phyloP scores from a whole-genome alignment of 352 stramenopile species.

The Peronospora destructor region DNA sequence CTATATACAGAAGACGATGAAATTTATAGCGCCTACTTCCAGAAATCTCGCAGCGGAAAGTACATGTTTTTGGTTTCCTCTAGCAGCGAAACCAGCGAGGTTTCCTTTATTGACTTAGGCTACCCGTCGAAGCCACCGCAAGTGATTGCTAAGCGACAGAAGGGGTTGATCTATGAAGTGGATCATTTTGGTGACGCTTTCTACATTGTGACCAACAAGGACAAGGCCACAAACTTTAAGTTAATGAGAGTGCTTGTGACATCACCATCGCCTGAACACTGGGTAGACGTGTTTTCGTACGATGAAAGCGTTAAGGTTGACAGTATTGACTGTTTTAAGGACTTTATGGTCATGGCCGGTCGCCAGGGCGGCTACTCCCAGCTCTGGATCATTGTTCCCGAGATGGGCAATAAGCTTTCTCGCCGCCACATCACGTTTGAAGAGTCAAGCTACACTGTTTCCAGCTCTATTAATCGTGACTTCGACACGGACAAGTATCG shows the following conservation, averaged over 20 bases:
- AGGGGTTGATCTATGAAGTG: constrained; percentile 76
- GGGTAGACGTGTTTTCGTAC: constrained; percentile 87
- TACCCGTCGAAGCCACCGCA: constrained; percentile 40
- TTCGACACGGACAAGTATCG: constrained; percentile 87
- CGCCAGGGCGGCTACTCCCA: constrained; percentile 82
- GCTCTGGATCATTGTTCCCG: constrained; percentile 74
- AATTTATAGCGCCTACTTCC: constrained; percentile 88
- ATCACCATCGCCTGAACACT: constrained; percentile 53
- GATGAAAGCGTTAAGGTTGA: constrained; percentile 79
- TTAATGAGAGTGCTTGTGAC: constrained; percentile 68
- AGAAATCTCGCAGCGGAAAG: constrained; percentile 88
- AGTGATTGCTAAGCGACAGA: constrained; percentile 56
- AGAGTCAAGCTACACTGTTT: constrained; percentile 87
- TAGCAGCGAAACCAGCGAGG: constrained; percentile 90
- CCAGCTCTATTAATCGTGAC: constrained; percentile 70
- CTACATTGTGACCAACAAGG: constrained; percentile 92
- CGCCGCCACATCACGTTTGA: constrained; percentile 78
- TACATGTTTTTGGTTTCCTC: constrained; percentile 88
- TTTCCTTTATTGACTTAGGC: constrained; percentile 65
- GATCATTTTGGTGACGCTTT: constrained; percentile 86
- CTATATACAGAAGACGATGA: constrained; percentile 93
- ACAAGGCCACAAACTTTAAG: constrained; percentile 91
- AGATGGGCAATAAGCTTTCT: constrained; percentile 38
- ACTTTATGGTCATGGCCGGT: constrained; percentile 82
- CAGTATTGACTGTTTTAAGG: constrained; percentile 81